A percentile compares a stretch with the other conserved stretches of the same genome.
Evolutionary conservation across 2,329 filamentous ascomycete species (phyloP).

Genomic region (Pyrenophora seminiperda): DNA sequence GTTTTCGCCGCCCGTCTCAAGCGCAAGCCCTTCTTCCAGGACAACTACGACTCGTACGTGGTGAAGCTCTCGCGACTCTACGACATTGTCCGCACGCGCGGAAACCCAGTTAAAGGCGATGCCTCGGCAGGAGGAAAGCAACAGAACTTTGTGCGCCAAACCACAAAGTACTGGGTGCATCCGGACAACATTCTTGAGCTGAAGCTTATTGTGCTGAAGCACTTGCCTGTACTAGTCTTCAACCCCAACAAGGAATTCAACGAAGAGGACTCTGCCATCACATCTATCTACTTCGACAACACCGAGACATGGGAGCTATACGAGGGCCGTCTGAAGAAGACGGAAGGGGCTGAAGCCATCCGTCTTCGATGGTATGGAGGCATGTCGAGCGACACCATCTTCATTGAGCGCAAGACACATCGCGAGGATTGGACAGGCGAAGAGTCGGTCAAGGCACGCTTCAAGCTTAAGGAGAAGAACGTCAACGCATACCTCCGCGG

Average conservation of each 20-base stretch:
- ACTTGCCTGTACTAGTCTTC: conserved; percentile 95
- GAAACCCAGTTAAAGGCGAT: conserved; percentile 90
- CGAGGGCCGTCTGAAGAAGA: conserved; percentile 93
- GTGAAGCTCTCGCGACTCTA: conserved; percentile 94
- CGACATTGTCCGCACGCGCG: conserved; percentile 89
- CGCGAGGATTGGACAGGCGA: conserved; percentile 99
- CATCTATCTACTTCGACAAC: conserved; percentile 98
- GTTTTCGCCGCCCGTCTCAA: conserved; percentile 95
- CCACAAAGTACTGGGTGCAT: conserved; percentile 99
- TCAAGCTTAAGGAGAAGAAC: conserved; percentile 94
- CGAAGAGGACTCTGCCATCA: conserved; percentile 86
- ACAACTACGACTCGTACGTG: conserved; percentile 96
- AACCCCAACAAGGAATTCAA: conserved; percentile 98
- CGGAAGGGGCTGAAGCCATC: conserved; percentile 94
- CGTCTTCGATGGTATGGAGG: conserved; percentile 96
- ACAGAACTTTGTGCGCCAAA: conserved; percentile 94
- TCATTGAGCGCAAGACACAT: conserved; percentile 97
- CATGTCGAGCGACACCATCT: conserved; percentile 94
- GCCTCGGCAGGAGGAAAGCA: conserved; percentile 88
- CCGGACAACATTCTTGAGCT: conserved; percentile 97
- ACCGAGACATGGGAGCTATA: conserved; percentile 93
- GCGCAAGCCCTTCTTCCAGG: conserved; percentile 97
- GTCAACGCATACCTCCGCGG: conserved; percentile 89
- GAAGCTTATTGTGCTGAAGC: conserved; percentile 97
- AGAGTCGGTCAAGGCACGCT: conserved; percentile 97